phyloP scores from a whole-genome alignment of 345 rosid genomes.

The Nasturtium officinale region DNA sequence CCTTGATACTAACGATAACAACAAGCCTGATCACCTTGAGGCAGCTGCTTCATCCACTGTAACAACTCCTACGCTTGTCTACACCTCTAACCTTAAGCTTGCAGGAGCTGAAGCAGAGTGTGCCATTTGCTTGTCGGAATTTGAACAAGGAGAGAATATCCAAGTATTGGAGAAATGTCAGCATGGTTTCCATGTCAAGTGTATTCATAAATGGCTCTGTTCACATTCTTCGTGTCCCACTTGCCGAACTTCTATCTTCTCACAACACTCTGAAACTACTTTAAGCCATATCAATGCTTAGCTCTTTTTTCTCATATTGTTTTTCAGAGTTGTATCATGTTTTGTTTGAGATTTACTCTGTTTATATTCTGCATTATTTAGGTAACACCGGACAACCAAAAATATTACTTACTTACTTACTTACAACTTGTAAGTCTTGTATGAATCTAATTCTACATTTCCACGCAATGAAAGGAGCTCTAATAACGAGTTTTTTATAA shows the following conservation, averaged over 20 bases:
- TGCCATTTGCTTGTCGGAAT: constrained; percentile 76
- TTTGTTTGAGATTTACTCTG: constrained; percentile 26
- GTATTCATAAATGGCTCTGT: constrained; percentile 67
- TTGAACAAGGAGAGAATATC: constrained; percentile 61
- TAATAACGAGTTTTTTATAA: no score
- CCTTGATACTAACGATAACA: constrained; percentile 27
- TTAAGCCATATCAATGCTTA: constrained; percentile 27
- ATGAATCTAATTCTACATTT: constrained; percentile 5
- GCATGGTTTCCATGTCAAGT: constrained; percentile 76
- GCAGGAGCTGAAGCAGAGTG: constrained; percentile 66
- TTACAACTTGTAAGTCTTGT: no score
- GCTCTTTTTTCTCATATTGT: neutral
- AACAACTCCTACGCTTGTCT: constrained; percentile 45
- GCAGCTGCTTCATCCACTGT: constrained; percentile 29
- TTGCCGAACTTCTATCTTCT: constrained; percentile 61
- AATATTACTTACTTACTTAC: neutral
- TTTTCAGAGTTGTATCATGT: constrained; percentile 29
- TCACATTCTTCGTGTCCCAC: constrained; percentile 78
- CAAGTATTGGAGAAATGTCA: constrained; percentile 62
- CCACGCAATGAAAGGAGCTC: no score
- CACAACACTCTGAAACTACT: constrained; percentile 16
- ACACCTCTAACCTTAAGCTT: constrained; percentile 52
- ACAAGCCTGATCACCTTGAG: constrained; percentile 46
- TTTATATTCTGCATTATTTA: constrained; percentile 15
- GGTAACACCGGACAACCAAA: neutral